phyloP scores from a whole-genome alignment of 257 asterid genomes.

The Paraleonurus japonicus region DNA sequence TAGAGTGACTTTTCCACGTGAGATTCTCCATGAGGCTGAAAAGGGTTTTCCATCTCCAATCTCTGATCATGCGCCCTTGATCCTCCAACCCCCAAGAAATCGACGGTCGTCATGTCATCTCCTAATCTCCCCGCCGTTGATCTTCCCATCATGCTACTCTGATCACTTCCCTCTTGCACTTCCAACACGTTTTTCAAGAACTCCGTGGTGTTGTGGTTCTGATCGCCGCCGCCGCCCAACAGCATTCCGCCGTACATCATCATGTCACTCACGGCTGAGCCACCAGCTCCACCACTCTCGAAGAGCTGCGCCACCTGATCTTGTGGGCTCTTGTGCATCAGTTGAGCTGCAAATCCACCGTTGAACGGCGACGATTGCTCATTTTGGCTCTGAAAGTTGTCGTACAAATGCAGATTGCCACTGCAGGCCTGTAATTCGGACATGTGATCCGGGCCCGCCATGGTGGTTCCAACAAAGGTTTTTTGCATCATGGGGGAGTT shows the following conservation, averaged over 20 bases:
- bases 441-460: slow-evolving; percentile 56
- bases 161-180: slow-evolving; percentile 29
- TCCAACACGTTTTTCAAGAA: slow-evolving; percentile 42
- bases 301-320: slow-evolving; percentile 43
- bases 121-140: slow-evolving; percentile 30
- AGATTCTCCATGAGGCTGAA: slow-evolving; percentile 45
- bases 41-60: slow-evolving; percentile 43
- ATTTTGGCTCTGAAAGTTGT: slow-evolving; percentile 36
- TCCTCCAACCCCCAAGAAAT: slow-evolving; percentile 85
- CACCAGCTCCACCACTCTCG: slow-evolving; percentile 39
- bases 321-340: slow-evolving; percentile 45
- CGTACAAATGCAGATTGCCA: slow-evolving; percentile 33
- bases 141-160: slow-evolving; percentile 16
- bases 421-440: slow-evolving; percentile 28
- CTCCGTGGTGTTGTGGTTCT: slow-evolving; percentile 24
- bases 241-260: slow-evolving; percentile 70
- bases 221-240: slow-evolving; percentile 44
- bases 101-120: slow-evolving; percentile 62
- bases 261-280: slow-evolving; percentile 47
- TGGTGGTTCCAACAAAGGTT: slow-evolving; percentile 49
- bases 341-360: slow-evolving; percentile 34
- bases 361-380: slow-evolving; percentile 29
- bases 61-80: slow-evolving; percentile 51
- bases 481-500: slow-evolving; percentile 87
- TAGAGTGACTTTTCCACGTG: slow-evolving; percentile 48